Base-by-base conservation (phyloP, 2,329 filamentous ascomycete species). In the Diplodia mutila region DNA sequence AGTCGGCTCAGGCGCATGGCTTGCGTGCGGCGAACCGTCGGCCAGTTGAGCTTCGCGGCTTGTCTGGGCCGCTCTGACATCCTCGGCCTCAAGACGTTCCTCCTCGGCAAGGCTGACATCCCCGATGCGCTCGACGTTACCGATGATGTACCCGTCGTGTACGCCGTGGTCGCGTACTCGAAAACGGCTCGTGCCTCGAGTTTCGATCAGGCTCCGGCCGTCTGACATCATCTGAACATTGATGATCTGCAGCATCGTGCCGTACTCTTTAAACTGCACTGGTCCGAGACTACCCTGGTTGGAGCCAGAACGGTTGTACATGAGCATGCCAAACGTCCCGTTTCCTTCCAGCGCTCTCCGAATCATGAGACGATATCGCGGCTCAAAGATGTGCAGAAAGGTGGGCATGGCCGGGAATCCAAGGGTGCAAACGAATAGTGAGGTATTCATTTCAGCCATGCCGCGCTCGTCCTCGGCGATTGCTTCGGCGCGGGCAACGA, bases 321-420 rank as follows among this genome's bases (percentile, higher is more conserved):
- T 85, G 21, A 97, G 85, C 91, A 97, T 97, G 27, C 94, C 94
- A 74, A 97, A 97, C 27, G 88, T 91, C 16, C 87, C 84, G 69
- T 90, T 87, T 0, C 89, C 88, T 70, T 93, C 90, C 65, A 96
- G 82, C 0, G 88, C 90, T 42, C 93, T 87, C 55, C 90, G 86
- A 46, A 97, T 90, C 92, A 97, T 95, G n/a, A 95, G 83, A 8
- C 92, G 88, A 76, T 97, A 97, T 7, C 91, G 86, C n/a, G 92
- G 91, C 76, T 97, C 94, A 75, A 97, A 97, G n/a, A 97, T 87
- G 73, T 96, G 91, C 3, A 97, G 82, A 72, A 95, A 95, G 0
- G 92, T 94, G 0, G 83, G 92, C 87, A 94, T 93, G 1, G 85
- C 84, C 0, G 94, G 94, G 72, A 95, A 94, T 0, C 92, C 87